Percentiles rank a stretch among this genome's conserved stretches.
phyloP scores from a whole-genome alignment of 2,329 filamentous ascomycete species.

The Tolypocladium nubicola region DNA sequence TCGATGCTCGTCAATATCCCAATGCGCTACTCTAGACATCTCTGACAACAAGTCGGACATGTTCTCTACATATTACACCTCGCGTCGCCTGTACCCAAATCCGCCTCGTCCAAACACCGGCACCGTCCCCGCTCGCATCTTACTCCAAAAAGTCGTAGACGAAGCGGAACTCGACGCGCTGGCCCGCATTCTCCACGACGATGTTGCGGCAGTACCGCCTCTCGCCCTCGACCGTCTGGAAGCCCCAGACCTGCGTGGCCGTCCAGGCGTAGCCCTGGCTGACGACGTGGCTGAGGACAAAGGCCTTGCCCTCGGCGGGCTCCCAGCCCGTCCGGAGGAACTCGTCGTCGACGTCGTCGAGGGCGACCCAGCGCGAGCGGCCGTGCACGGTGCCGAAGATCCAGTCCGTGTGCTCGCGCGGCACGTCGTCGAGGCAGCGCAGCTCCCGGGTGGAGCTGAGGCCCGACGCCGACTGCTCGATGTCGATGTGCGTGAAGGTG shows the following conservation, averaged over 20 bases:
- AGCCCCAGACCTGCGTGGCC: constrained; percentile 50
- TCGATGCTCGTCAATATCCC: neutral
- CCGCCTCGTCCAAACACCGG: neutral
- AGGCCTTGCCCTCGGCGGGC: constrained; percentile 47
- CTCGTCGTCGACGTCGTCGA: constrained; percentile 41
- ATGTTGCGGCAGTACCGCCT: constrained; percentile 43
- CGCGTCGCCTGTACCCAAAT: neutral
- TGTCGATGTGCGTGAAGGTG: constrained; percentile 51
- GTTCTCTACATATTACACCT: neutral
- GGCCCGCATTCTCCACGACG: constrained; percentile 37
- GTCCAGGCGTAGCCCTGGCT: constrained; percentile 42
- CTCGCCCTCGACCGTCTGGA: constrained; percentile 41
- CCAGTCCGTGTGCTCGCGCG: constrained; percentile 61
- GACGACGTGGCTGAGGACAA: constrained; percentile 54
- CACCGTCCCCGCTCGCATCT: neutral
- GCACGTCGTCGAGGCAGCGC: constrained; percentile 39
- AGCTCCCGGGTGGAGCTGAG: constrained; percentile 53
- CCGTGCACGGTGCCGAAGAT: constrained; percentile 67
- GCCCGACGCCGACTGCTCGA: constrained; percentile 63
- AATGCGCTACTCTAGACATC: neutral
- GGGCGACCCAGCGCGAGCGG: constrained; percentile 38
- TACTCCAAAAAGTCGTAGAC: constrained; percentile 43
- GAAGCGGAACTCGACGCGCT: constrained; percentile 40
- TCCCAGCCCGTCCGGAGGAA: constrained; percentile 50
- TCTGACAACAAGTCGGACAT: neutral